A percentile compares a stretch with the other conserved stretches of the same genome.
These are phyloP conservation scores for Candida sanyaensis DNA, from an alignment of 1,139 yeast species.

Conservation along the genomic window DNA sequence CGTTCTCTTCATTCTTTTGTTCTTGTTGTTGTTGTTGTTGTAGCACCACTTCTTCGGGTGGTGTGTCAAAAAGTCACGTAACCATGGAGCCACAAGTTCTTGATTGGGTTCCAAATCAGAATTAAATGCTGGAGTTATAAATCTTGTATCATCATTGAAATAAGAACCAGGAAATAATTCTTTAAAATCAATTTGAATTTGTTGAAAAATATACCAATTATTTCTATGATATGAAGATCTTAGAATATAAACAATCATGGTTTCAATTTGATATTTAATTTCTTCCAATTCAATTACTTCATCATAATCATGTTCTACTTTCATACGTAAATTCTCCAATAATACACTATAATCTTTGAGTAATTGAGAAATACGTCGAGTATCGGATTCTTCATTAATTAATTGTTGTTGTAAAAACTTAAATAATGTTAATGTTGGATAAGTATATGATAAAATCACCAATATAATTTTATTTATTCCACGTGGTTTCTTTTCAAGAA, in stretches of 20 bases:
- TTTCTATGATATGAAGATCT: slow-evolving; percentile 1
- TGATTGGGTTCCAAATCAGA: not conserved
- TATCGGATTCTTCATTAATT: not conserved
- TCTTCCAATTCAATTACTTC: not conserved
- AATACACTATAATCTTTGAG: slow-evolving; percentile 4
- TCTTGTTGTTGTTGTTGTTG: slow-evolving; percentile 5
- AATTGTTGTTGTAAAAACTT: not conserved
- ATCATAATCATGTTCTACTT: not conserved
- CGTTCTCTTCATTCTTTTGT: not conserved
- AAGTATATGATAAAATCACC: slow-evolving; percentile 1
- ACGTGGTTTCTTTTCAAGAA: slow-evolving; percentile 2
- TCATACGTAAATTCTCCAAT: not conserved
- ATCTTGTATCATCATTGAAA: slow-evolving; percentile 6
- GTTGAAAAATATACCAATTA: slow-evolving; percentile 5
- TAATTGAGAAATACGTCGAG: not conserved
- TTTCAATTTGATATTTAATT: not conserved
- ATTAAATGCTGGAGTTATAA: slow-evolving; percentile 2
- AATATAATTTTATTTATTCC: slow-evolving; percentile 4
- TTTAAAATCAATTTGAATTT: slow-evolving; percentile 6
- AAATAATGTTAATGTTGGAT: slow-evolving; percentile 1
- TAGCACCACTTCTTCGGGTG: not conserved
- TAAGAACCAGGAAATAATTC: slow-evolving; percentile 2
- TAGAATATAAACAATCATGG: slow-evolving; percentile 1
- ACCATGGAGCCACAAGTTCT: slow-evolving; percentile 5
- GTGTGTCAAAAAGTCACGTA: slow-evolving; percentile 1